phyloP scores from a whole-genome alignment of 371 early-diverging fungal genomes.

The Rozella allomycis region DNA sequence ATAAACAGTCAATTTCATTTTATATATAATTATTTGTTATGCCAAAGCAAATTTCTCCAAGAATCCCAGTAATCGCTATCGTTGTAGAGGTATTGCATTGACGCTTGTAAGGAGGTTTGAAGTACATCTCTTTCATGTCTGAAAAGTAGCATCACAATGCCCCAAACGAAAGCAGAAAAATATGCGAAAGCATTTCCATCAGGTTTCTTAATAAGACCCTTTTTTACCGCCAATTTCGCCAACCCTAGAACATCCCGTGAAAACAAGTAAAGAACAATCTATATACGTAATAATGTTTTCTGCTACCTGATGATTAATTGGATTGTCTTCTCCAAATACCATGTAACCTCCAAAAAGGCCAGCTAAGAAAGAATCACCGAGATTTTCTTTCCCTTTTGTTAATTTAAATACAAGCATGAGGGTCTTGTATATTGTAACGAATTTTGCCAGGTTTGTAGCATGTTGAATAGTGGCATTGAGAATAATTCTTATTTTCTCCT shows the following conservation, averaged over 20 bases:
- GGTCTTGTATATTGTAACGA: slow-evolving; percentile 80
- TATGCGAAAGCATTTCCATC: slow-evolving; percentile 45
- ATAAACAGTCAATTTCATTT: too few relatives aligned
- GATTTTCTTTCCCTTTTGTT: slow-evolving; percentile 45
- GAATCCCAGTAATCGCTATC: slow-evolving; percentile 61
- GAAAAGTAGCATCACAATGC: slow-evolving; percentile 84
- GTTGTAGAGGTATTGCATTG: slow-evolving; percentile 79
- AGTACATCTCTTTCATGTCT: slow-evolving; percentile 63
- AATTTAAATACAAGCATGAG: slow-evolving; percentile 47
- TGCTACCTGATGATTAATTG: slow-evolving; percentile 76
- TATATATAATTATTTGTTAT: slow-evolving; percentile 79
- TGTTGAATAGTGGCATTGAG: slow-evolving; percentile 73
- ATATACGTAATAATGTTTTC: neutral
- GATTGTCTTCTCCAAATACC: slow-evolving; percentile 81
- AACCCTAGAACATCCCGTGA: slow-evolving; percentile 68
- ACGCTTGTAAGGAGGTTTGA: slow-evolving; percentile 69
- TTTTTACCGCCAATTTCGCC: slow-evolving; percentile 54
- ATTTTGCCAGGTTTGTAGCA: slow-evolving; percentile 64
- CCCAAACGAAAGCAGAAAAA: slow-evolving; percentile 89
- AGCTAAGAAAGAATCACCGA: slow-evolving; percentile 61
- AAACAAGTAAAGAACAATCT: slow-evolving; percentile 86
- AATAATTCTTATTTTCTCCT: slow-evolving; percentile 47
- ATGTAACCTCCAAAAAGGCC: slow-evolving; percentile 86
- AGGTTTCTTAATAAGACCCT: slow-evolving; percentile 42
- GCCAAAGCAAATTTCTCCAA: slow-evolving; percentile 56